Percentiles rank a stretch among this genome's conserved stretches.
These are phyloP conservation scores for Hypericum perforatum DNA, from an alignment of 345 rosid genomes.

Conservation along the genomic window DNA sequence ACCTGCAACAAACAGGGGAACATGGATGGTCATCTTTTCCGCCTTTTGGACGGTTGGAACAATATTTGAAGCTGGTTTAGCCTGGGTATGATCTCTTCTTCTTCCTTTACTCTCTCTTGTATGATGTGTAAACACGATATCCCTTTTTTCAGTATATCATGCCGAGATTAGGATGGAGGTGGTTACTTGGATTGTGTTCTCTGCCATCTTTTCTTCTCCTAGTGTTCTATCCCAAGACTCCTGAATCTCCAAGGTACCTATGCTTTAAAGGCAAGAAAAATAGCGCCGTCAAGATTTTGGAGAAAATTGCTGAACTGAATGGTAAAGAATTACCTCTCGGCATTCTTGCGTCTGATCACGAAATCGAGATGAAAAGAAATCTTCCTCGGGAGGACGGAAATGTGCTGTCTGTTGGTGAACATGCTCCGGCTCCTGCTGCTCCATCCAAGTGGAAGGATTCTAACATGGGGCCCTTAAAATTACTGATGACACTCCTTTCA, in stretches of 20 bases:
- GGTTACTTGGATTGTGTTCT: constrained; percentile 13
- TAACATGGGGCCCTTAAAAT: constrained; percentile 28
- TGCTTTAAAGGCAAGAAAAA: constrained; percentile 12
- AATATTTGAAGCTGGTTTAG: background rate
- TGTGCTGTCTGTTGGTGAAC: constrained; percentile 21
- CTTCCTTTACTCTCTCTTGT: no score
- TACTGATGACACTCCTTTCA: constrained; percentile 55
- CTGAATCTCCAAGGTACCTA: constrained; percentile 20
- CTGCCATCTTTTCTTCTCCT: constrained; percentile 15
- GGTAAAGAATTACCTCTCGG: constrained; percentile 26
- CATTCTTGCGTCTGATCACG: constrained; percentile 48
- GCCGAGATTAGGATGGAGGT: constrained; percentile 11
- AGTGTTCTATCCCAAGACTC: constrained; percentile 8
- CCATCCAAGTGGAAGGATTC: constrained; percentile 24
- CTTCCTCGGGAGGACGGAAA: constrained; percentile 30
- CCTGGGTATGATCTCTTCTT: background rate
- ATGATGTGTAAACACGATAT: no score
- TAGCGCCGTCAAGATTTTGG: constrained; percentile 13
- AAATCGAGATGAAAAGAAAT: constrained; percentile 31
- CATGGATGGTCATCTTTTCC: background rate
- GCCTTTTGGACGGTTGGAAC: constrained; percentile 3
- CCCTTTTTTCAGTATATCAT: constrained; percentile 12
- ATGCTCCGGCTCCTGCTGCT: constrained; percentile 7
- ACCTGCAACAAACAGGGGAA: constrained; percentile 14
- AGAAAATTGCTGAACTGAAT: constrained; percentile 15